phyloP scores from a whole-genome alignment of 768 basidiomycete species.

The Lentinula raphanica region DNA sequence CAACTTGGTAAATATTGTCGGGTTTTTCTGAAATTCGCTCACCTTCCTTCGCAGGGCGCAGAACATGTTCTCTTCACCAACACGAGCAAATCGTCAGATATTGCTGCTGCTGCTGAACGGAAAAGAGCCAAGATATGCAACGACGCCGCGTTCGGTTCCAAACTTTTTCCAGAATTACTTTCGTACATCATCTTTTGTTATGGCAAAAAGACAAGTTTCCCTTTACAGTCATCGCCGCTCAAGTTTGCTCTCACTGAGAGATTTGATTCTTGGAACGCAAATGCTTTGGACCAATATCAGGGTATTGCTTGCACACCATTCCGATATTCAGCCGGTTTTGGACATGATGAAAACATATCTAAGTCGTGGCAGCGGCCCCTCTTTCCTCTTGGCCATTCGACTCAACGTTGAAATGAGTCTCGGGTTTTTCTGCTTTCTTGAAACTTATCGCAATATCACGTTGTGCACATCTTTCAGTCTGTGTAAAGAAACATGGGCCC shows the following conservation, averaged over 20 bases:
- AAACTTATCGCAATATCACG: conserved; percentile 28
- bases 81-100: conserved; percentile 25
- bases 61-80: conserved; percentile 25
- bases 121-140: conserved; percentile 31
- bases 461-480: conserved; percentile 35
- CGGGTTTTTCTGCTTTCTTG: conserved; percentile 24
- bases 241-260: conserved; percentile 41
- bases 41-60: background rate
- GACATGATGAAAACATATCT: conserved; percentile 25
- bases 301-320: conserved; percentile 22
- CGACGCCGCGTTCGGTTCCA: conserved; percentile 25
- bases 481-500: conserved; percentile 15
- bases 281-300: conserved; percentile 40
- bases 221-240: conserved; percentile 36
- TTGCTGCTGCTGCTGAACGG: conserved; percentile 27
- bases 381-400: conserved; percentile 32
- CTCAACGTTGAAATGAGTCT: conserved; percentile 23
- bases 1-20: too few species aligned
- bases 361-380: conserved; percentile 24
- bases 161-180: conserved; percentile 37
- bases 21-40: background rate
- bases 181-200: conserved; percentile 30
- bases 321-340: conserved; percentile 19
- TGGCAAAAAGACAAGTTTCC: conserved; percentile 21
- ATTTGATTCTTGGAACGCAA: conserved; percentile 32